Evolutionary conservation across 202 grass and related monocot species (phyloP).

Genomic region (Digitaria exilis): DNA sequence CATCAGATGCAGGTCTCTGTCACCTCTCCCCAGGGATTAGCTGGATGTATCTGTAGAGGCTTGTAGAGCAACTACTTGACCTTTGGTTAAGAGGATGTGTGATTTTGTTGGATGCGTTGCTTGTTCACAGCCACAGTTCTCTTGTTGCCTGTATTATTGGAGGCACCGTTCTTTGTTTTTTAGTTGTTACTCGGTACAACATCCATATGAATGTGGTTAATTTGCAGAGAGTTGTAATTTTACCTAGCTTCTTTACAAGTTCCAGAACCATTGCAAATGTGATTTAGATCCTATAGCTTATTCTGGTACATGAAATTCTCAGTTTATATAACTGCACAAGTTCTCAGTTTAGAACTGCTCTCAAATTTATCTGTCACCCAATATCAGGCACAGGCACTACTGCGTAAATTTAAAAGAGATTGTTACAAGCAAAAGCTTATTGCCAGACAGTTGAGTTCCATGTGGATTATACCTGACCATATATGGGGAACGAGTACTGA

Average conservation of each 20-base stretch:
- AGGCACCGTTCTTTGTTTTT: background rate
- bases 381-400: background rate
- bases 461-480: background rate
- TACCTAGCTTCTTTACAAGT: background rate
- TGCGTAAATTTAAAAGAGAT: background rate
- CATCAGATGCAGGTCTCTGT: conserved; percentile 46
- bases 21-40: conserved; percentile 43
- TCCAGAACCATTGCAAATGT: too few relatives aligned
- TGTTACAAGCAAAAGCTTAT: background rate
- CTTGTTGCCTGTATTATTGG: conserved; percentile 13
- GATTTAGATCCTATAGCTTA: background rate
- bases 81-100: conserved; percentile 25
- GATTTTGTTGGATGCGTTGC: conserved; percentile 24
- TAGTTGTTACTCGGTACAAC: background rate
- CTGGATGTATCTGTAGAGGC: conserved; percentile 50
- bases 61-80: conserved; percentile 39
- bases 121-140: background rate
- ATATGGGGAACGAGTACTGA: background rate
- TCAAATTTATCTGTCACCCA: background rate
- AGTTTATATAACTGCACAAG: background rate
- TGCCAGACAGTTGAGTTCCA: background rate
- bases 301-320: background rate
- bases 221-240: background rate
- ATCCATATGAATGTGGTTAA: background rate
- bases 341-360: background rate